These are phyloP conservation scores for Grosmannia clavigera DNA, from an alignment of 2,329 filamentous ascomycete species.

Conservation along the genomic window DNA sequence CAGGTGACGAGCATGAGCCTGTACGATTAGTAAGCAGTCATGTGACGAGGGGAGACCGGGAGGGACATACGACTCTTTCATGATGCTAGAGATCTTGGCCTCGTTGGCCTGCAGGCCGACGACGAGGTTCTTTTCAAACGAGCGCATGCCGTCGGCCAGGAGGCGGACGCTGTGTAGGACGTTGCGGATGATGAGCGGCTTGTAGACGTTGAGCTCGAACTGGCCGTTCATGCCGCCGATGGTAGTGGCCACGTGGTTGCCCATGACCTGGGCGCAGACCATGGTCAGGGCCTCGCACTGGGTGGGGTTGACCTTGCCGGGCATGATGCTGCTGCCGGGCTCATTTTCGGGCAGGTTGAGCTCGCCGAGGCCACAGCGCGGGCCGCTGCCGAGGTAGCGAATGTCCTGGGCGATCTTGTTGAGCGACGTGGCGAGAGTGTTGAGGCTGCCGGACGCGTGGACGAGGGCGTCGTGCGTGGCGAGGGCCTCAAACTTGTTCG, in stretches of 20 bases:
- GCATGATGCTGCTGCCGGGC: conserved; percentile 96
- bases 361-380: conserved; percentile 90
- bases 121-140: conserved; percentile 90
- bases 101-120: conserved; percentile 84
- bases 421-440: conserved; percentile 81
- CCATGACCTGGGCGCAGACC: conserved; percentile 95
- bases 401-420: conserved; percentile 99
- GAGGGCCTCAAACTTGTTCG: conserved; percentile 97
- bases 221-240: conserved; percentile 95
- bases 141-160: conserved; percentile 82
- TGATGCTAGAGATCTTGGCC: conserved; percentile 74
- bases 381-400: conserved; percentile 89
- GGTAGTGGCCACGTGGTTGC: conserved; percentile 86
- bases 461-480: conserved; percentile 94
- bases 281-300: conserved; percentile 97
- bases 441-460: conserved; percentile 84
- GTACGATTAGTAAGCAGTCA: background rate
- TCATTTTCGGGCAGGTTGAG: conserved; percentile 93
- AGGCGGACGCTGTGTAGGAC: conserved; percentile 84
- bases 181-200: conserved; percentile 92
- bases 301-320: conserved; percentile 97
- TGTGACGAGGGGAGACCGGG: background rate
- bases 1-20: conserved; percentile 98
- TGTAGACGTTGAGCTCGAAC: conserved; percentile 98
- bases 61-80: conserved; percentile 75